Percentiles rank a stretch among this genome's conserved stretches.
Evolutionary conservation across 768 basidiomycete species (phyloP).

Genomic region (Exsudoporus frostii): DNA sequence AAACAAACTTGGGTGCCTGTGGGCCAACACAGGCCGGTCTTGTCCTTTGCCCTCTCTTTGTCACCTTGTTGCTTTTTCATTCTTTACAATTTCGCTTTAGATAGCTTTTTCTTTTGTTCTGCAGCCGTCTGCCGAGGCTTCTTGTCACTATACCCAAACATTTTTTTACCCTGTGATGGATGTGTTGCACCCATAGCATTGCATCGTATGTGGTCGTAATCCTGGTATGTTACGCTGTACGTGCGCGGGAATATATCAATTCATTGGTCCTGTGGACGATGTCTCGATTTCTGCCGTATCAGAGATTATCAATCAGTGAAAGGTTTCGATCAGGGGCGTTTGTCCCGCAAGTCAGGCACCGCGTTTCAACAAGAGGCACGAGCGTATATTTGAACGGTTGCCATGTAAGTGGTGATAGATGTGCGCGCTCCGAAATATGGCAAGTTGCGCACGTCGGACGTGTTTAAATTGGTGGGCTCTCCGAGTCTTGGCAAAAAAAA

Average conservation of each 20-base stretch:
- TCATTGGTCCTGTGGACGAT: constrained; percentile 17
- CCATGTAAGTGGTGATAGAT: no score
- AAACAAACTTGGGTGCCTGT: constrained; percentile 5
- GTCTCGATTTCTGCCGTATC: no score
- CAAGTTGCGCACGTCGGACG: no score
- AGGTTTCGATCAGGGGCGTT: no score
- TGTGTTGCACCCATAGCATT: constrained; percentile 8
- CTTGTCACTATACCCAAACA: constrained; percentile 25
- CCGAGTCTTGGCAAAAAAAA: no score
- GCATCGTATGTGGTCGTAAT: constrained; percentile 24
- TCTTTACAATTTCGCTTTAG: neutral
- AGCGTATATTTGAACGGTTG: no score
- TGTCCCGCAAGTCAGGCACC: no score
- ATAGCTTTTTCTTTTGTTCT: constrained; percentile 2
- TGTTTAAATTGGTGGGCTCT: no score
- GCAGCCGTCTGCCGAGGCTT: neutral
- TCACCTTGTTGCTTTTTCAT: neutral
- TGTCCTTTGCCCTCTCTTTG: constrained; percentile 17
- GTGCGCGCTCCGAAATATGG: no score
- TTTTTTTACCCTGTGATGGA: constrained; percentile 1
- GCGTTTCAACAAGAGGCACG: no score
- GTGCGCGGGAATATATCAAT: constrained; percentile 17
- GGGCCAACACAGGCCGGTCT: constrained; percentile 26
- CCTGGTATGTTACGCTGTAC: constrained; percentile 25
- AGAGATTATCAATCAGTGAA: no score